Evolutionary conservation across 257 asterid genomes (phyloP), one percentile per base, ranked within the genome.

Genomic region (Scutellaria galericulata): DNA sequence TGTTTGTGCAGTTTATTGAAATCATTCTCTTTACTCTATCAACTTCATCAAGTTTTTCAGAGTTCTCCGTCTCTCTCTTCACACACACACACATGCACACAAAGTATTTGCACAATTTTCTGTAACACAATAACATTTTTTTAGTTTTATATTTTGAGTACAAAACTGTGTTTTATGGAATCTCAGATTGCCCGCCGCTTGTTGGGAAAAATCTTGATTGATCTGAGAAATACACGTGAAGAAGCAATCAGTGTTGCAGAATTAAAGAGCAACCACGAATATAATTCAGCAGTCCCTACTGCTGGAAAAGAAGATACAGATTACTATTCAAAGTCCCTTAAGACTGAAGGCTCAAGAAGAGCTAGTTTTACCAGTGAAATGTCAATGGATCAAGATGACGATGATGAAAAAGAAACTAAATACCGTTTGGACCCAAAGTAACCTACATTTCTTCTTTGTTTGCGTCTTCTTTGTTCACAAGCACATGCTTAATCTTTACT

Each of bases 381-480:
- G 81, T 85, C 97, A 27, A 79, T 91, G 88, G 95, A 89, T 78
- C 98, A 95, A 82, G 96, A 89, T 53, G 99, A 95, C 3, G 99
- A 92, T 45, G 99, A 92, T 63, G 98, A 87, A 82, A 90, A 88
- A 83, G 99, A 95, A 87, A 86, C 85, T 58, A 85, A 95, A 85
- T 95, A 95, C 77, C 99, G 99, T 56, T 77, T 95, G 79, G 99
- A 95, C 79, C 99, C 98, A 68, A 90, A 95, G 99, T 91, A 86
- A 67, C 52, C 46, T 31, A 65, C 72, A 14, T 41, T 31, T 71
- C 46, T 67, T 64, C 13, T 20, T n/a, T 51, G 0, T 4, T 31
- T 31, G 37, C 0, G 37, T 71, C 46, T 67, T 64, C 13, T 20
- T n/a, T 51, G 13, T 62, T 48, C 11, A 53, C 79, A 57, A 54